Evolutionary conservation across 495 filamentous ascomycete genomes (phyloP), one percentile per base, ranked within the genome.

Genomic region (Pyrenula massariospora): DNA sequence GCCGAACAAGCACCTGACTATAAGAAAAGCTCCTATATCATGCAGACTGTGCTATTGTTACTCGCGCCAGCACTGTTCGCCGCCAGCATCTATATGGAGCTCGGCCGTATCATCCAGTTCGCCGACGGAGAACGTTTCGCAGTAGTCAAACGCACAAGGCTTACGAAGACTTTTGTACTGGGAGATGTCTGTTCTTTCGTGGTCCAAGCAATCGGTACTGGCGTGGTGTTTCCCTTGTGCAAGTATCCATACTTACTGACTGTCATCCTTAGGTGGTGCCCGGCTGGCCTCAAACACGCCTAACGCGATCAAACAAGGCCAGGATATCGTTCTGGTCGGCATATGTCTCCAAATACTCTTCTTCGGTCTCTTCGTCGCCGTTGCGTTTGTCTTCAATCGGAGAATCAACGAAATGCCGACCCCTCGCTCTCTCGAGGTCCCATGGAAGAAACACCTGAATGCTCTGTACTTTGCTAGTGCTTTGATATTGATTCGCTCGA

Each of bases 401-500:
- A 69, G 76, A 1, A 66, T 73, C n/a, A 48, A 53, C 3, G 31
- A 59, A 12, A 49, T 25, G 25, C 63, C 62, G 22, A 64, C 24
- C 42, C 59, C 24, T 50, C 58, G 21, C 24, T 48, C 63, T 3
- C 52, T 47, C 0, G 49, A 55, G 3, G 52, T 72, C 10, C 65
- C 68, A 0, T 88, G 84, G 85, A 59, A 65, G 57, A 69, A 68
- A 24, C 70, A 79, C 53, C 62, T 86, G 52, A 52, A 65, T 20
- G 66, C 76, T 25, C 72, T 86, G 1, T 87, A 86, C 62, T 55
- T 25, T 2, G 70, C 70, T 2, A 78, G 73, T 54, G 63, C 60
- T 0, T 65, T 87, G 10, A 86, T 89, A 56, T 58, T 88, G 53
- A 60, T 86, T 1, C 76, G 86, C 2, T 80, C 73, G 5, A 57